phyloP scores from a whole-genome alignment of 805 yeast genomes.

The Ogataea paraovalis region DNA sequence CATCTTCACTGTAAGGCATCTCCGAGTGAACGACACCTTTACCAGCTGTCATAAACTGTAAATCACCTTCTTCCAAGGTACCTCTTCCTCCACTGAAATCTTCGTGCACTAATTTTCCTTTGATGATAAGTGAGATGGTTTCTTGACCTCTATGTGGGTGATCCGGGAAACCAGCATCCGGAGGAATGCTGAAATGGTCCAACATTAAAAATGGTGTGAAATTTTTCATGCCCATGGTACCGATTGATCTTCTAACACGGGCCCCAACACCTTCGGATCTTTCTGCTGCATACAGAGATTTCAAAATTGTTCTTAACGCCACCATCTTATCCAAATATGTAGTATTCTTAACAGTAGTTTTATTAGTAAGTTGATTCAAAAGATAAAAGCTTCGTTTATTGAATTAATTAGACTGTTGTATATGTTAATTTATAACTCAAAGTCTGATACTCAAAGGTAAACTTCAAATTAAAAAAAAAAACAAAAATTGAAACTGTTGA shows the following conservation, averaged over 20 bases:
- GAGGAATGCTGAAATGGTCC: conserved; percentile 67
- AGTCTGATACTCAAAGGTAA: not conserved
- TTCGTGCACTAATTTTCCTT: conserved; percentile 72
- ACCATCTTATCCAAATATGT: conserved; percentile 19
- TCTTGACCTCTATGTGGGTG: conserved; percentile 85
- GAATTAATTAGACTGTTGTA: too few relatives aligned
- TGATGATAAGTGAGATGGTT: conserved; percentile 64
- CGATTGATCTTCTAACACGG: conserved; percentile 74
- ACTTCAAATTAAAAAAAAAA: not conserved
- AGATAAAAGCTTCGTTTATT: not conserved
- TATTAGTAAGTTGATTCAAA: not conserved
- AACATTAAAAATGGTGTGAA: conserved; percentile 80
- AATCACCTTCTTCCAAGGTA: conserved; percentile 71
- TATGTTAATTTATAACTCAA: too few relatives aligned
- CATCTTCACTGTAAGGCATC: conserved; percentile 64
- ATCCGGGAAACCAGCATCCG: conserved; percentile 75
- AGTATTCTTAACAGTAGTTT: not conserved
- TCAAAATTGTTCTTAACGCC: conserved; percentile 45
- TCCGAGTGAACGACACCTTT: conserved; percentile 82
- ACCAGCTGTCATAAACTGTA: conserved; percentile 95
- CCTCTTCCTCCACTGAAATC: conserved; percentile 88
- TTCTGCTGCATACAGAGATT: conserved; percentile 55
- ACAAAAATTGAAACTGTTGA: not conserved
- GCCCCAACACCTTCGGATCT: conserved; percentile 91
- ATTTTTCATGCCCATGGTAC: conserved; percentile 61